Conservation (phyloP, 1,284 basidiomycete genomes). For the Termitomyces sp. region DNA sequence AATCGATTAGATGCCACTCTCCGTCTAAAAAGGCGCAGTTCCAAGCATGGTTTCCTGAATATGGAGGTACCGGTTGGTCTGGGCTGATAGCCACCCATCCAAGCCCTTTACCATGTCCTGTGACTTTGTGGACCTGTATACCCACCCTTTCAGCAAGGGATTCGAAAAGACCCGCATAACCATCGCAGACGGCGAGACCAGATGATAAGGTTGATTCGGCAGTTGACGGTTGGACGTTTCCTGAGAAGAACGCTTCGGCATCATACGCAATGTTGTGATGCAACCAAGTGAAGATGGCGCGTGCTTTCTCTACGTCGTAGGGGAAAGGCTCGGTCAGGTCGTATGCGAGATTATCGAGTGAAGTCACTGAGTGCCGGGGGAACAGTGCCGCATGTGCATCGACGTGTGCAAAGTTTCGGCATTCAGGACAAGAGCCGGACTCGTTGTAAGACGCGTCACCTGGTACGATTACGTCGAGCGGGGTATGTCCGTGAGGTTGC, state of each 20-base stretch:
- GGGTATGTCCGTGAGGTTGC: slow-evolving; percentile 1
- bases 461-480: slow-evolving; percentile 3
- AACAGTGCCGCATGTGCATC: slow-evolving; percentile 41
- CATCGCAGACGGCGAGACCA: slow-evolving; percentile 43
- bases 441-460: slow-evolving; percentile 12
- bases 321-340: slow-evolving; percentile 37
- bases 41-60: slow-evolving; percentile 41
- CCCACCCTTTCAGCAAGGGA: slow-evolving; percentile 34
- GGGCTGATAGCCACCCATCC: slow-evolving; percentile 32
- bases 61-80: slow-evolving; percentile 29
- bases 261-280: slow-evolving; percentile 43
- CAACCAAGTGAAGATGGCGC: slow-evolving; percentile 42
- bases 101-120: slow-evolving; percentile 43
- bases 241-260: slow-evolving; percentile 35
- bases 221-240: slow-evolving; percentile 31
- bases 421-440: slow-evolving; percentile 33
- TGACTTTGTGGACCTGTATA: slow-evolving; percentile 34
- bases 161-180: slow-evolving; percentile 40
- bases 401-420: slow-evolving; percentile 37
- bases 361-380: slow-evolving; percentile 34
- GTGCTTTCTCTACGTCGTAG: slow-evolving; percentile 38
- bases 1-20: slow-evolving; percentile 40
- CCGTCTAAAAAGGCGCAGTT: slow-evolving; percentile 39
- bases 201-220: slow-evolving; percentile 33
- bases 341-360: slow-evolving; percentile 34